Base-by-base conservation (phyloP, 768 basidiomycete genomes). In the Pisolithus sp. region DNA sequence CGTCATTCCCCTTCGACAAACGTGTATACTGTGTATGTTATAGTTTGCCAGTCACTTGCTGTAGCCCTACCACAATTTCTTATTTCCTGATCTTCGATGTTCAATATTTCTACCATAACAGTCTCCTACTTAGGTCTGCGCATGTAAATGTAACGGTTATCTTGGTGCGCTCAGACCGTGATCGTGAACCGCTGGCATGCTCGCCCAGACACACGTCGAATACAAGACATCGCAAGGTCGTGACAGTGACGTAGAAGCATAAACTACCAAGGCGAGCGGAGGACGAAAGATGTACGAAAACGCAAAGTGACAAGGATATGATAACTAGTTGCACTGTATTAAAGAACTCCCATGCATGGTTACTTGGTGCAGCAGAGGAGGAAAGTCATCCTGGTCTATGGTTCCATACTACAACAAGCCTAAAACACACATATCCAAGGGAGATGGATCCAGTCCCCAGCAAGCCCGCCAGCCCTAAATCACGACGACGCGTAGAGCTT, bases 401-500 rank as follows among this genome's bases (percentile, higher is more conserved):
- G 18, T 36, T 36, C 46, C 46, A 47, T 31, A 21, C 34, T 10
- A 26, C 43, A 45, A 15, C 43, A 30, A 44, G 43, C 43, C 28
- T 26, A 41, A 49, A 23, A 39, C 46, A 23, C 13, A 28, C 17
- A 38, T 41, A 30, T 39, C 38, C 18, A 28, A 21, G 23, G 20
- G 4, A 42, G 5, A 42, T 30, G 5, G 52, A 53, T 55, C 41
- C 28, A 42, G 46, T 24, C 28, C 23, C 44, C 34, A 54, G 39
- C 41, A 49, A 50, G 51, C 39, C 30, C 47, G 53, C 36, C 26
- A 31, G 38, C 23, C 20, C 18, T 37, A 53, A 54, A 70, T 76
- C 76, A 90, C 71, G 87, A 91, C 62, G 87, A 88, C 55, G 89
- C 87, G 67, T 89, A 96, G 24, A 97, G 74, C 69, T 92, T 92